Conservation (phyloP, 78 protist genomes). For the Planoprotostelium fungivorum region DNA sequence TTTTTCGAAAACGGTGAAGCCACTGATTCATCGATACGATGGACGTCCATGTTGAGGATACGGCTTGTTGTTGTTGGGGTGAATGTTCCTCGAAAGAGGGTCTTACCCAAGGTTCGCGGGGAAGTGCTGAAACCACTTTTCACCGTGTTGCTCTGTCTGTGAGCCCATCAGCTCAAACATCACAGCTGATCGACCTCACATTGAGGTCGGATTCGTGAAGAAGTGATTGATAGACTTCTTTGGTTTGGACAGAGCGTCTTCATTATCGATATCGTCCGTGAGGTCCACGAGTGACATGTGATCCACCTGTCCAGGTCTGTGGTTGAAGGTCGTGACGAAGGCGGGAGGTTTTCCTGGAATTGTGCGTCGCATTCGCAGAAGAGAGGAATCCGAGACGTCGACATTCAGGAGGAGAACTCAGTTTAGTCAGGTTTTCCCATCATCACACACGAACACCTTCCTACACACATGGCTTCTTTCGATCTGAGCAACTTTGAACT, state of each 20-base stretch:
- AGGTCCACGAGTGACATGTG: background rate
- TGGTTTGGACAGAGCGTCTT: background rate
- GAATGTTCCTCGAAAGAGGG: background rate
- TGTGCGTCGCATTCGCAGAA: background rate
- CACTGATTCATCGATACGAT: background rate
- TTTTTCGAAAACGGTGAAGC: background rate
- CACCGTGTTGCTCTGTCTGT: background rate
- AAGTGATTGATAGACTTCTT: background rate
- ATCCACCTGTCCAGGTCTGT: background rate
- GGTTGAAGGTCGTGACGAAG: no score
- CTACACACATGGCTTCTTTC: no score
- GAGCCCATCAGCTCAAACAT: no score
- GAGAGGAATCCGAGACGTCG: no score
- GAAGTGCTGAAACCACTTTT: background rate
- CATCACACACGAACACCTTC: background rate
- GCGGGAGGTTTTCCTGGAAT: background rate
- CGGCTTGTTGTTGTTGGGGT: background rate
- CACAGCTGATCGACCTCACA: background rate
- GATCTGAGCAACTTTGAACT: background rate
- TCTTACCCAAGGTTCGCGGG: background rate
- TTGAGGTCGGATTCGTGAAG: background rate
- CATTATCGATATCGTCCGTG: background rate
- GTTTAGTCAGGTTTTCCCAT: no score
- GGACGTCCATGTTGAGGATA: background rate
- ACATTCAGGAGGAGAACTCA: no score